These are phyloP conservation scores for Hirsutella thompsonii DNA, from an alignment of 2,329 filamentous ascomycete genomes.

Conservation along the genomic window DNA sequence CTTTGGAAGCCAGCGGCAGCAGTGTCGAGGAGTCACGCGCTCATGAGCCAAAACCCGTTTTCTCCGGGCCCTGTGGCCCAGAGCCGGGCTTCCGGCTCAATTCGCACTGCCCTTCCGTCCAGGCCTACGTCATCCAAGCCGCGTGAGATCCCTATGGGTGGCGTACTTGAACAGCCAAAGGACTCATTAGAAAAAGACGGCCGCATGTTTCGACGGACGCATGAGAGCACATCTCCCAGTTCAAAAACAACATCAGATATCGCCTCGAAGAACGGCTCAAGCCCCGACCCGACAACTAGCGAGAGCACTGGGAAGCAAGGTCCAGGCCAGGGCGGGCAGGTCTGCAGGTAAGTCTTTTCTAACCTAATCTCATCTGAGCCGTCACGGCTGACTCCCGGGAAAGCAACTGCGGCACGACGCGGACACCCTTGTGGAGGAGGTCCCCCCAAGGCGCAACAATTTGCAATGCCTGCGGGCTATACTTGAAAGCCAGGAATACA, in stretches of 20 bases:
- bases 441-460: constrained; percentile 90
- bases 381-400: constrained; percentile 1
- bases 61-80: constrained; percentile 13
- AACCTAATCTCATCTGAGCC: too few relatives aligned
- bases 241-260: constrained; percentile 12
- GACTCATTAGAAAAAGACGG: constrained; percentile 12
- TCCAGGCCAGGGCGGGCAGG: constrained; percentile 41
- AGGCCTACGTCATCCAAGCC: constrained; percentile 21
- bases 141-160: constrained; percentile 8
- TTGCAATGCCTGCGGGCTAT: constrained; percentile 94
- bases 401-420: constrained; percentile 91
- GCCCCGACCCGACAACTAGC: constrained; percentile 12
- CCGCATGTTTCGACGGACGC: constrained; percentile 7
- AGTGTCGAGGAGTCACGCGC: constrained; percentile 1
- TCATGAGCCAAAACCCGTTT: constrained; percentile 20
- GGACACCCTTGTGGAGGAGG: constrained; percentile 87
- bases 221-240: constrained; percentile 14
- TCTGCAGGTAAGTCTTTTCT: constrained; percentile 53
- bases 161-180: constrained; percentile 3
- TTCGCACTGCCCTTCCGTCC: constrained; percentile 24
- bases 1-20: too few relatives aligned
- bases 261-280: constrained; percentile 14
- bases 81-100: constrained; percentile 16
- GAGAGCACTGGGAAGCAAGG: constrained; percentile 7
- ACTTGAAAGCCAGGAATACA: constrained; percentile 86